A percentile compares a stretch with the other conserved stretches of the same genome.
Evolutionary conservation across 2,329 filamentous ascomycete genomes (phyloP).

Genomic region (Diaporthe vaccinii): DNA sequence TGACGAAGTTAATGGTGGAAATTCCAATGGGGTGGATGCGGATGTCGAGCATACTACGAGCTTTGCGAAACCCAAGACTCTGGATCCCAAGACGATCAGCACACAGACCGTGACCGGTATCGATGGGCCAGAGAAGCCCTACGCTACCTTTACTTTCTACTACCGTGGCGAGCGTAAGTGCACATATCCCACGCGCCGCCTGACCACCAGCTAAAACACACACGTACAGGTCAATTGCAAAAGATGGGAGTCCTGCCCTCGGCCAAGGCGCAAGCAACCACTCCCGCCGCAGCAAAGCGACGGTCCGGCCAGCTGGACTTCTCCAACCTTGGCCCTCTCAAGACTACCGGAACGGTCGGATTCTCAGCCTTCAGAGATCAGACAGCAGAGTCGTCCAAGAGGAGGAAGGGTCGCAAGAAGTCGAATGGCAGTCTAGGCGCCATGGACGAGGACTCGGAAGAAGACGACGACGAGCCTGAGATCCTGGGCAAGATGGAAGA

Average conservation of each 20-base stretch:
- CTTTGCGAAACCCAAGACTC: conserved; percentile 94
- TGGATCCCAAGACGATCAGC: conserved; percentile 97
- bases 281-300: conserved; percentile 76
- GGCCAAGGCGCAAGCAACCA: conserved; percentile 73
- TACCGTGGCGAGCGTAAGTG: conserved; percentile 93
- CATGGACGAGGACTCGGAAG: conserved; percentile 80
- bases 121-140: conserved; percentile 94
- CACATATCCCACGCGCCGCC: not conserved
- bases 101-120: conserved; percentile 99
- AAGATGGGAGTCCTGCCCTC: conserved; percentile 92
- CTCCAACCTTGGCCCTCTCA: conserved; percentile 85
- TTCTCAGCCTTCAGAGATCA: conserved; percentile 90
- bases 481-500: conserved; percentile 76
- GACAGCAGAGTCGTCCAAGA: conserved; percentile 66
- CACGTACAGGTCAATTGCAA: conserved; percentile 82
- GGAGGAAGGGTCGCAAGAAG: conserved; percentile 71
- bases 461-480: conserved; percentile 74
- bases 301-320: conserved; percentile 89
- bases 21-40: conserved; percentile 72
- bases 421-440: conserved; percentile 68
- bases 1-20: conserved; percentile 71
- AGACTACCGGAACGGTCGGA: conserved; percentile 87
- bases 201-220: conserved; percentile 42
- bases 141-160: conserved; percentile 97
- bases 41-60: conserved; percentile 97